Evolutionary conservation across 441 rosid genomes (phyloP).

Genomic region (Gossypium gossypioides): DNA sequence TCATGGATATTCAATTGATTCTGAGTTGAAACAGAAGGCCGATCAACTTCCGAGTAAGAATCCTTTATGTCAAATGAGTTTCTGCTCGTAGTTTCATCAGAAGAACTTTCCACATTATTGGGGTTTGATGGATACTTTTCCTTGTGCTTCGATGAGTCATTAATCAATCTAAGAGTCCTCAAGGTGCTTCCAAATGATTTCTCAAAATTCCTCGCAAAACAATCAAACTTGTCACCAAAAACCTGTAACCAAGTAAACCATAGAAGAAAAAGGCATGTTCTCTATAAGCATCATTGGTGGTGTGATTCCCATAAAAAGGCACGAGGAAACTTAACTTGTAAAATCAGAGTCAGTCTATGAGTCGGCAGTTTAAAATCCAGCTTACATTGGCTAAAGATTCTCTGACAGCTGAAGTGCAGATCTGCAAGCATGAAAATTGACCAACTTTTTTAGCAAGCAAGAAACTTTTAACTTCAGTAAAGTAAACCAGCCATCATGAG

Average conservation of each 20-base stretch:
- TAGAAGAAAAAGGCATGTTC: conserved; percentile 12
- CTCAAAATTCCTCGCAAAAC: conserved; percentile 61
- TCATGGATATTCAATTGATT: conserved; percentile 22
- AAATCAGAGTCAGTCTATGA: conserved; percentile 27
- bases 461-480: background rate
- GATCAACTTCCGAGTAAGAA: conserved; percentile 17
- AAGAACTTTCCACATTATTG: conserved; percentile 21
- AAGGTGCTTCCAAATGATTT: conserved; percentile 73
- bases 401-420: conserved; percentile 71
- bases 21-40: conserved; percentile 9
- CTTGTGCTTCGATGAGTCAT: conserved; percentile 32
- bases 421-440: conserved; percentile 33
- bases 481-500: background rate
- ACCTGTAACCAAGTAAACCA: conserved; percentile 41
- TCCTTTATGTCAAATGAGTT: conserved; percentile 17
- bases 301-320: background rate
- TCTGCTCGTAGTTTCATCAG: conserved; percentile 13
- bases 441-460: background rate
- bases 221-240: conserved; percentile 58
- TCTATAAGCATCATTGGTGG: conserved; percentile 17
- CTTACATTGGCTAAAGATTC: conserved; percentile 93
- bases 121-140: conserved; percentile 14
- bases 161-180: conserved; percentile 63
- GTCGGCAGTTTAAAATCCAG: conserved; percentile 28
- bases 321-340: conserved; percentile 27